Percentiles rank a stretch among this genome's conserved stretches.
Conservation (phyloP, 1,139 yeast genomes). For the Geotrichum reessii region DNA sequence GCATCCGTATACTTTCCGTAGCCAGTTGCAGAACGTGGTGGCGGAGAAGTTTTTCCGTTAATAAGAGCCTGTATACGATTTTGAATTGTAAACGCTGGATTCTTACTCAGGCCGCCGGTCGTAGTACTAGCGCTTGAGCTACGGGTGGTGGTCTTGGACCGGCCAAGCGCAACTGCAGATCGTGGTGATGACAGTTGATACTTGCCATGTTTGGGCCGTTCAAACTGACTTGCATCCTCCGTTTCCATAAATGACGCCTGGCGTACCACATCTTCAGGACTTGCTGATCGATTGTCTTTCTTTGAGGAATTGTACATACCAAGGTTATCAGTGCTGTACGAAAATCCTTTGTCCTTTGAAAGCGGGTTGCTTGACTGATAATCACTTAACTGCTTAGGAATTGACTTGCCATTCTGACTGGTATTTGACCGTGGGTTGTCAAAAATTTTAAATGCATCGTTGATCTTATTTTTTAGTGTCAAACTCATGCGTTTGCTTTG, state of each 20-base stretch:
- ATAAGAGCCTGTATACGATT: slow-evolving; percentile 60
- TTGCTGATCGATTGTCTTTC: background rate
- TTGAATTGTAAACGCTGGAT: slow-evolving; percentile 41
- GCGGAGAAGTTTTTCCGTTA: slow-evolving; percentile 40
- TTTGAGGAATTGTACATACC: slow-evolving; percentile 18
- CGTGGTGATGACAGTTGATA: slow-evolving; percentile 24
- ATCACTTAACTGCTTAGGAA: background rate
- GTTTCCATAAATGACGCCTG: slow-evolving; percentile 16
- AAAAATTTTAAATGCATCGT: slow-evolving; percentile 34
- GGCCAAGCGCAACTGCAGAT: slow-evolving; percentile 13
- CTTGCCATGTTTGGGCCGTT: slow-evolving; percentile 15
- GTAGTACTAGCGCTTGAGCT: slow-evolving; percentile 6
- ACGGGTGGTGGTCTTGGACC: background rate
- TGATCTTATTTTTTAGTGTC: slow-evolving; percentile 27
- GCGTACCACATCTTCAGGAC: slow-evolving; percentile 12
- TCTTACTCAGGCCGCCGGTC: slow-evolving; percentile 17
- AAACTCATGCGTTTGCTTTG: slow-evolving; percentile 28
- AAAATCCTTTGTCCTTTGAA: slow-evolving; percentile 18
- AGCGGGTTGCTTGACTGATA: background rate
- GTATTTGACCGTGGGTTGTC: slow-evolving; percentile 19
- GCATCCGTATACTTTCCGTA: slow-evolving; percentile 66
- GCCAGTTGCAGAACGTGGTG: slow-evolving; percentile 59
- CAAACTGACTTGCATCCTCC: slow-evolving; percentile 12
- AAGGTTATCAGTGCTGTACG: slow-evolving; percentile 24
- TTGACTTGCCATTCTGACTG: slow-evolving; percentile 2